phyloP scores from a whole-genome alignment of 768 basidiomycete genomes.

The Xerocomus spinulosus region DNA sequence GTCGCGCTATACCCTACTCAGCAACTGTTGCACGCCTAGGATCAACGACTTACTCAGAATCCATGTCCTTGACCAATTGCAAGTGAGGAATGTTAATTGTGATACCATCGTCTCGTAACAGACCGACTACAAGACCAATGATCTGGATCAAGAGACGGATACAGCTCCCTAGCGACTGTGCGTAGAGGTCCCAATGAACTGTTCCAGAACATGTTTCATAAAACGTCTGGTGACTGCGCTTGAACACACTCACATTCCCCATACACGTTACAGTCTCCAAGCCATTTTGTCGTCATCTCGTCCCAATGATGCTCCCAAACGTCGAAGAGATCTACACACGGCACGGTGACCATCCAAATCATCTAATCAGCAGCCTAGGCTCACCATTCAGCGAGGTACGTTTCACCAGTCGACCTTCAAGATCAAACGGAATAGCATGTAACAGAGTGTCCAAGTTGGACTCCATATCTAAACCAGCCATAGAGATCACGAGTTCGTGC shows the following conservation, averaged over 20 bases:
- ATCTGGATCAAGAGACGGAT: slow-evolving; percentile 40
- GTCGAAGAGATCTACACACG: slow-evolving; percentile 23
- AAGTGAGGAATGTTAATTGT: slow-evolving; percentile 34
- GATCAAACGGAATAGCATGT: slow-evolving; percentile 44
- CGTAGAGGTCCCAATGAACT: slow-evolving; percentile 60
- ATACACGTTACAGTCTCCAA: slow-evolving; percentile 24
- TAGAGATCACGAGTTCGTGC: slow-evolving; percentile 47
- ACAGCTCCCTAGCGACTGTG: slow-evolving; percentile 39
- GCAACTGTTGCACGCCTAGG: slow-evolving; percentile 1
- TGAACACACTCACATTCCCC: slow-evolving; percentile 43
- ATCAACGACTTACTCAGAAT: slow-evolving; percentile 37
- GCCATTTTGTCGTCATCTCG: slow-evolving; percentile 16
- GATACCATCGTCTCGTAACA: slow-evolving; percentile 28
- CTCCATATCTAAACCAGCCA: slow-evolving; percentile 54
- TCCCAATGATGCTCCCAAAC: slow-evolving; percentile 24
- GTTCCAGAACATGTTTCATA: slow-evolving; percentile 1
- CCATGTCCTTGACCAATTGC: slow-evolving; percentile 28
- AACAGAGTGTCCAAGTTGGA: slow-evolving; percentile 45
- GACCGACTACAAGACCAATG: slow-evolving; percentile 23
- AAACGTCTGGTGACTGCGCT: background rate
- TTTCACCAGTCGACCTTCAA: slow-evolving; percentile 53
- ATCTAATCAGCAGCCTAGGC: slow-evolving; percentile 16
- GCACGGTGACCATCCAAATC: background rate
- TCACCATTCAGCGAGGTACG: slow-evolving; percentile 45
- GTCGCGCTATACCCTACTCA: slow-evolving; percentile 13